Evolutionary conservation across 495 filamentous ascomycete species (phyloP), one percentile per base, ranked within the genome.

Genomic region (Penicillium coprophilum): DNA sequence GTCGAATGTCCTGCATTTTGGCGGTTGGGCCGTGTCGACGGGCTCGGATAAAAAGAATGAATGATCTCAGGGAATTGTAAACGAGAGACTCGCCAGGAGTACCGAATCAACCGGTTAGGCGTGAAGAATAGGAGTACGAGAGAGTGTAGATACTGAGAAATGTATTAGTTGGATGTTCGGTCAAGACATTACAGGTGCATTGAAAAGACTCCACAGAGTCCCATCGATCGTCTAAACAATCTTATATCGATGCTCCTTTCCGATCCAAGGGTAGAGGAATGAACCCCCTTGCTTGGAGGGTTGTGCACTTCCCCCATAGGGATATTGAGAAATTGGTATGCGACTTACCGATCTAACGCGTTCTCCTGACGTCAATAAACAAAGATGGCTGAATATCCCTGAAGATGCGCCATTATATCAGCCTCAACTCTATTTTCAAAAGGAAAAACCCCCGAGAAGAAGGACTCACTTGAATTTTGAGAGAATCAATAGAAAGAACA

Each of bases 291-390:
- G 65, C 65, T 38, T 62, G 48, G n/a, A 9, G 34, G 13, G 32
- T 38, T 28, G 4, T n/a, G 2, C 10, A 28, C 50, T 47, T 50
- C 39, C 60, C 49, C 39, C 19, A 45, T 27, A 54, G 39, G 54
- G 56, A 53, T 46, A 53, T 34, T 7, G 50, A 24, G 31, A 44
- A 46, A 15, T 34, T 32, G 50, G 57, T 45, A 68, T 66, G 60
- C 41, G 41, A 50, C 65, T 61, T 66, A 65, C 65, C 49, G 43
- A 41, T 58, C 50, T n/a, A 43, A 34, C 46, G 63, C 57, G 65
- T 60, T 66, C 47, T 65, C 53, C 39, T 58, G 48, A 61, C 57
- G 60, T 66, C 56, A 61, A 57, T 40, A 66, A 64, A 64, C 41
- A 65, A 62, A 58, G 38, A 48, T 19, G 54, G 24, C 24, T 27